Evolutionary conservation across 1,139 yeast genomes (phyloP), one percentile per base, ranked within the genome.

Genomic region (Pichia sp.): DNA sequence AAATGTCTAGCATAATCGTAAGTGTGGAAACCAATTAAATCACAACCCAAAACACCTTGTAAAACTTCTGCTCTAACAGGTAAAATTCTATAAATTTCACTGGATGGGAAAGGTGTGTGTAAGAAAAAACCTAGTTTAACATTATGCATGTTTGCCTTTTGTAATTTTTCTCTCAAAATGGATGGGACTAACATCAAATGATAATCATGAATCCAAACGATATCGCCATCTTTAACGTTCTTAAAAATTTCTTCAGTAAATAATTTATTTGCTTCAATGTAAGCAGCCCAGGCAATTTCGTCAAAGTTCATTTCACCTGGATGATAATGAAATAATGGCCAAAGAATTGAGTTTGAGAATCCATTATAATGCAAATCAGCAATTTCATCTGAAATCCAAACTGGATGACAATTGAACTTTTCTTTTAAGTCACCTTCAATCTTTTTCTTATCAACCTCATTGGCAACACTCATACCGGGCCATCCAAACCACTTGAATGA

Each of bases 231-330:
- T 38, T 80, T 74, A 41, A 86, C 84, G 57, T 80, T 80, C 23
- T 74, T 70, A 16, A 89, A 81, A 52, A 94, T 82, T 39, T 76
- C 84, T 44, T 78, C 70, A 23, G 97, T 95, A 70, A 94, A 94
- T 55, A 77, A 72, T 52, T 82, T 70, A 65, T 94, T 94, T 18
- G 98, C 98, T 66, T 89, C 95, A 51, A 89, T 86, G 66, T 94
- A 94, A 2, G 97, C 97, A 44, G 92, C 92, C 98, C 98, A 94
- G 4, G 97, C 96, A 54, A 81, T 81, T 65, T 94, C 98, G 66
- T 94, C 98, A 64, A 94, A 94, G 64, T 87, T 89, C 86, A 94
- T 94, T 68, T 94, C 99, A 53, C 98, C 98, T 0, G 99, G 98
- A 64, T 94, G 98, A 68, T 94, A 94, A 66, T 94, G 99, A 71